Evolutionary conservation across 352 stramenopile species (phyloP).

Genomic region (Globisporangium irregulare): DNA sequence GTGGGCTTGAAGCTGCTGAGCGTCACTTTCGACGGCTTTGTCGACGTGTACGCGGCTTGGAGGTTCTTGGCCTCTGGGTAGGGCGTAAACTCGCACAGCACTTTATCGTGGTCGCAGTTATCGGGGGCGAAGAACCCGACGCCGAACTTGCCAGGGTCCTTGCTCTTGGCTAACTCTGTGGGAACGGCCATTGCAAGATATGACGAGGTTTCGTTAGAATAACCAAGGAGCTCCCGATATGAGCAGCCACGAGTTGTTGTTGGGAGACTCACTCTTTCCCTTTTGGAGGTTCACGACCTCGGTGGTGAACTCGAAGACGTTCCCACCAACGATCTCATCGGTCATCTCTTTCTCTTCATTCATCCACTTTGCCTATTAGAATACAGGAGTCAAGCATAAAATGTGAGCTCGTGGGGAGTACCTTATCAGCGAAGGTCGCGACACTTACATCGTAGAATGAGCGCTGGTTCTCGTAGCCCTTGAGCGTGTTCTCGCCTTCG

Average conservation of each 20-base stretch:
- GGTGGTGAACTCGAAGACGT: constrained; percentile 74
- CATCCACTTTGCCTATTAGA: constrained; percentile 58
- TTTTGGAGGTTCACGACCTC: constrained; percentile 48
- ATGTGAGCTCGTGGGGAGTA: neutral
- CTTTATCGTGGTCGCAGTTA: constrained; percentile 61
- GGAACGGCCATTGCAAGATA: neutral
- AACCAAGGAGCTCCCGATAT: neutral
- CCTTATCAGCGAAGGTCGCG: neutral
- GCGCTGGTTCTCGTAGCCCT: constrained; percentile 69
- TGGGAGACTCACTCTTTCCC: constrained; percentile 19
- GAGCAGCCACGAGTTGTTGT: neutral
- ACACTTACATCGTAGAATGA: constrained; percentile 36
- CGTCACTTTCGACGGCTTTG: constrained; percentile 42
- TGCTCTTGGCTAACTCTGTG: constrained; percentile 22
- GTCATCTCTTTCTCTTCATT: constrained; percentile 71
- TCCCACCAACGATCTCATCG: constrained; percentile 58
- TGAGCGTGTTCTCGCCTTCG: constrained; percentile 55
- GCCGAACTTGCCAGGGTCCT: constrained; percentile 67
- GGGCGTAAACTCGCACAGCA: constrained; percentile 50
- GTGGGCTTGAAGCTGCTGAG: constrained; percentile 32
- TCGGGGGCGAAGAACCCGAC: constrained; percentile 68
- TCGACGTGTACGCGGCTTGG: constrained; percentile 66
- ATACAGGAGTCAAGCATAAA: neutral
- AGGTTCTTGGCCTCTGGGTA: constrained; percentile 75
- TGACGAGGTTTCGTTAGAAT: neutral